Conservation (phyloP, 2,329 filamentous ascomycete species). For the Pseudocercospora musae region DNA sequence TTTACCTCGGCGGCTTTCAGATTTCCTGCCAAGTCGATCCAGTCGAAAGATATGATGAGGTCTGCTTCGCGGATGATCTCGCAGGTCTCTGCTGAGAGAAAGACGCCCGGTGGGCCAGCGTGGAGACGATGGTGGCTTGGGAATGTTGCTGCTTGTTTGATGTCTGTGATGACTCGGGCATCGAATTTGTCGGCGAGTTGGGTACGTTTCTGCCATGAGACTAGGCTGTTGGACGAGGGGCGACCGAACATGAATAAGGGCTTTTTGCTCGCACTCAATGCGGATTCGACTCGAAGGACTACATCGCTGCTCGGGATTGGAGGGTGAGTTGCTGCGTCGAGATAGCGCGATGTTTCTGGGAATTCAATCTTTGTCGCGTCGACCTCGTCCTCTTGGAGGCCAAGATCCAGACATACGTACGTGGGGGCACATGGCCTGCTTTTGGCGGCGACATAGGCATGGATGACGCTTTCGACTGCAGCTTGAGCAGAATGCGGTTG, state of each 20-base stretch:
- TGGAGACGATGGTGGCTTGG: constrained; percentile 18
- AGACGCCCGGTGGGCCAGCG: constrained; percentile 12
- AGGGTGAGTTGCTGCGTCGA: constrained; percentile 5
- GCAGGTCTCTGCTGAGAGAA: constrained; percentile 9
- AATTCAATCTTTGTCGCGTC: constrained; percentile 11
- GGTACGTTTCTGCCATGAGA: constrained; percentile 16
- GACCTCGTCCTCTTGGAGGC: constrained; percentile 18
- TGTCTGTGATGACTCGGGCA: constrained; percentile 19
- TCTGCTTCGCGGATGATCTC: constrained; percentile 18
- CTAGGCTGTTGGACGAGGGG: constrained; percentile 1
- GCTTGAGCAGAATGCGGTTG: constrained; percentile 18
- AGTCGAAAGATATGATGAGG: constrained; percentile 23
- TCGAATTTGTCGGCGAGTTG: constrained; percentile 19
- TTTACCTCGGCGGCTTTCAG: constrained; percentile 12
- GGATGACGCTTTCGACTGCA: constrained; percentile 16
- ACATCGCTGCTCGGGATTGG: constrained; percentile 14
- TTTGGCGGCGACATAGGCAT: constrained; percentile 12
- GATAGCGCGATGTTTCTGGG: constrained; percentile 13
- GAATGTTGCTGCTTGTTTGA: constrained; percentile 20
- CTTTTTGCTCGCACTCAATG: constrained; percentile 11
- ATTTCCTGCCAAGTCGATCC: constrained; percentile 21
- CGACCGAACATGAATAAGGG: constrained; percentile 21
- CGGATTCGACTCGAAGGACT: constrained; percentile 3
- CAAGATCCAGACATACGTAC: constrained; percentile 20
- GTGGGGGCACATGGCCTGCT: constrained; percentile 19